Conservation (phyloP, 306 rosid genomes). For the Cucumis hystrix region DNA sequence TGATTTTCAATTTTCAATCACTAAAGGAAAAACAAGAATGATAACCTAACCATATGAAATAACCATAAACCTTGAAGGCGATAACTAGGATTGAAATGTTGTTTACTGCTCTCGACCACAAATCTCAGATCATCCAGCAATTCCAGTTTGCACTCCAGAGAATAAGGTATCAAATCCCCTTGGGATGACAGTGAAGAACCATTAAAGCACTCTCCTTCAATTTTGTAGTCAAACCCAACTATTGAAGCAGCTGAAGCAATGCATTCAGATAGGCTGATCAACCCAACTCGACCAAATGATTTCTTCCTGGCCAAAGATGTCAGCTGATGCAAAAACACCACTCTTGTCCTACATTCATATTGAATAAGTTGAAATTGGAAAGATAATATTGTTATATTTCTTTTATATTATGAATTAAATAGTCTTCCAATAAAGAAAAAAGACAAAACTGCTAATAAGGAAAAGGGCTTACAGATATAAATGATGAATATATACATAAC, state of each 20-base stretch:
- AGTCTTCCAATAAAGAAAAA: too few relatives aligned
- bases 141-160: constrained; percentile 25
- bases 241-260: constrained; percentile 59
- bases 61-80: constrained; percentile 60
- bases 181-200: constrained; percentile 11
- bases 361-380: not conserved
- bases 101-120: constrained; percentile 79
- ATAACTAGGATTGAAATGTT: constrained; percentile 91
- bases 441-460: too few relatives aligned
- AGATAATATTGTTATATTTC: too few relatives aligned
- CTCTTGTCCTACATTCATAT: constrained; percentile 37
- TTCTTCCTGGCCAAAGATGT: constrained; percentile 55
- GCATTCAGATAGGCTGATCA: constrained; percentile 84
- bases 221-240: constrained; percentile 16
- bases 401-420: too few relatives aligned
- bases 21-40: constrained; percentile 10
- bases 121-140: constrained; percentile 64
- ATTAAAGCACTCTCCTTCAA: constrained; percentile 21
- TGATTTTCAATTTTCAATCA: constrained; percentile 7
- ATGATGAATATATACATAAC: too few relatives aligned
- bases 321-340: constrained; percentile 54
- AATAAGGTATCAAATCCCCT: constrained; percentile 18
- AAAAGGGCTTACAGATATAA: too few relatives aligned
- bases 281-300: constrained; percentile 80
- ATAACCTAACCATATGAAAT: constrained; percentile 25